Evolutionary conservation across 495 filamentous ascomycete genomes (phyloP).

Genomic region (Hypoxylon subgilvum): DNA sequence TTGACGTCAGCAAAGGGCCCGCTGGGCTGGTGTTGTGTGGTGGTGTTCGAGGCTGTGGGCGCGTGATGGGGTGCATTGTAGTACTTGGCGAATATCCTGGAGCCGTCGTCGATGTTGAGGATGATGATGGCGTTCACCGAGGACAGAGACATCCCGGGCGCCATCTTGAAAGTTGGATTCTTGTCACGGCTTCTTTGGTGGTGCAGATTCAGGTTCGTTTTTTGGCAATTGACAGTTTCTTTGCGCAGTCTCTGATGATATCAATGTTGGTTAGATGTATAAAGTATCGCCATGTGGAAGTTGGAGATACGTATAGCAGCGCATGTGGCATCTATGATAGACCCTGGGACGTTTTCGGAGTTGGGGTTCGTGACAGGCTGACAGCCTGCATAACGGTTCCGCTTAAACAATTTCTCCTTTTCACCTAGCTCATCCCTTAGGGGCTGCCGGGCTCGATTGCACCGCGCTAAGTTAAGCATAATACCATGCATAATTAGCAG

Average conservation of each 20-base stretch:
- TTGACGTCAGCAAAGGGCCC: slow-evolving; percentile 90
- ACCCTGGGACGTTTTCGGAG: too few species aligned
- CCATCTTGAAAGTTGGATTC: slow-evolving; percentile 43
- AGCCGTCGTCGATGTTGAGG: slow-evolving; percentile 84
- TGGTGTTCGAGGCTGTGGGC: slow-evolving; percentile 47
- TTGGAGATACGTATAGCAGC: slow-evolving; percentile 18
- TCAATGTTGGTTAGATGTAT: neutral
- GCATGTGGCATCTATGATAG: slow-evolving; percentile 36
- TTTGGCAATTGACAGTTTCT: slow-evolving; percentile 5
- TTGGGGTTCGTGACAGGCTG: too few species aligned
- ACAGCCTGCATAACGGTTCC: too few species aligned
- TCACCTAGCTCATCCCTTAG: too few species aligned
- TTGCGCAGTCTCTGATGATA: slow-evolving; percentile 8
- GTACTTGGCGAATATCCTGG: slow-evolving; percentile 93
- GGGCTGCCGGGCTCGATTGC: too few species aligned
- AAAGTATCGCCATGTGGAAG: slow-evolving; percentile 9
- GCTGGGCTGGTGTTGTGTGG: slow-evolving; percentile 37
- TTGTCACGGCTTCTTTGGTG: slow-evolving; percentile 3
- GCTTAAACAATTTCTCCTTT: too few species aligned
- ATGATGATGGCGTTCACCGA: slow-evolving; percentile 92
- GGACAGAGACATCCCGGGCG: slow-evolving; percentile 77
- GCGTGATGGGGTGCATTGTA: slow-evolving; percentile 85
- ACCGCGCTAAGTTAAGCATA: slow-evolving; percentile 2
- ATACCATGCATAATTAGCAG: neutral
- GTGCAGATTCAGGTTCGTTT: slow-evolving; percentile 6